These are phyloP conservation scores for Ascochyta viciae-villosae DNA, from an alignment of 2,329 filamentous ascomycete genomes.

Conservation along the genomic window DNA sequence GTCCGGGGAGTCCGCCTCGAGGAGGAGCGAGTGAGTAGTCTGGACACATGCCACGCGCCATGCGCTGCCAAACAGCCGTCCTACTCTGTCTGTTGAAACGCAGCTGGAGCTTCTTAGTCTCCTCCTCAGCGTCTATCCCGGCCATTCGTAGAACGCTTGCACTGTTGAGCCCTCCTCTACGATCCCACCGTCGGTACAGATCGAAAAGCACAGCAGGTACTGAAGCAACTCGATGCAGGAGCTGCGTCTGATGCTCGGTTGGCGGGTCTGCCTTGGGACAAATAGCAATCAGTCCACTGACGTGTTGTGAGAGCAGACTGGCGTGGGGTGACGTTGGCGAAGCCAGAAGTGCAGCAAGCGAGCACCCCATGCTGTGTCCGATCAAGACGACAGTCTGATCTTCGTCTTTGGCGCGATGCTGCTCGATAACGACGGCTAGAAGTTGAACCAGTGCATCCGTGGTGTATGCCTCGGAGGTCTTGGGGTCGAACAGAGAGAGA, in stretches of 20 bases:
- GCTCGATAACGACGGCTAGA: conserved; percentile 75
- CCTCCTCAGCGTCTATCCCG: conserved; percentile 68
- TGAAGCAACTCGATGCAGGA: conserved; percentile 66
- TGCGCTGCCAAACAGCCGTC: conserved; percentile 81
- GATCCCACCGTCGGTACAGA: conserved; percentile 78
- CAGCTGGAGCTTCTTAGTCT: conserved; percentile 72
- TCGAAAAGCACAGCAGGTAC: conserved; percentile 78
- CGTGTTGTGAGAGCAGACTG: conserved; percentile 64
- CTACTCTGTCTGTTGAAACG: conserved; percentile 83
- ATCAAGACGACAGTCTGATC: conserved; percentile 79
- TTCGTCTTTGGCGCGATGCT: conserved; percentile 69
- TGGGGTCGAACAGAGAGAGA: conserved; percentile 75
- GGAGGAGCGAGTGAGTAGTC: conserved; percentile 61
- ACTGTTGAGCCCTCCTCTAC: conserved; percentile 78
- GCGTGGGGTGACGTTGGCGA: conserved; percentile 63
- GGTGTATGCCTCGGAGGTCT: conserved; percentile 78
- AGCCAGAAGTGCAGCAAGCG: conserved; percentile 75
- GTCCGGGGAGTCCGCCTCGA: conserved; percentile 71
- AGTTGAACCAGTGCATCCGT: conserved; percentile 78
- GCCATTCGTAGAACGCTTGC: conserved; percentile 80
- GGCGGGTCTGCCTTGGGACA: conserved; percentile 77
- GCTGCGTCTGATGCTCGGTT: conserved; percentile 58
- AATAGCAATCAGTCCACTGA: conserved; percentile 80
- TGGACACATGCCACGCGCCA: conserved; percentile 76
- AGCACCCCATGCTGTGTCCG: conserved; percentile 90